A percentile compares a stretch with the other conserved stretches of the same genome.
Evolutionary conservation across 306 rosid species (phyloP).

Genomic region (Quercus alba): DNA sequence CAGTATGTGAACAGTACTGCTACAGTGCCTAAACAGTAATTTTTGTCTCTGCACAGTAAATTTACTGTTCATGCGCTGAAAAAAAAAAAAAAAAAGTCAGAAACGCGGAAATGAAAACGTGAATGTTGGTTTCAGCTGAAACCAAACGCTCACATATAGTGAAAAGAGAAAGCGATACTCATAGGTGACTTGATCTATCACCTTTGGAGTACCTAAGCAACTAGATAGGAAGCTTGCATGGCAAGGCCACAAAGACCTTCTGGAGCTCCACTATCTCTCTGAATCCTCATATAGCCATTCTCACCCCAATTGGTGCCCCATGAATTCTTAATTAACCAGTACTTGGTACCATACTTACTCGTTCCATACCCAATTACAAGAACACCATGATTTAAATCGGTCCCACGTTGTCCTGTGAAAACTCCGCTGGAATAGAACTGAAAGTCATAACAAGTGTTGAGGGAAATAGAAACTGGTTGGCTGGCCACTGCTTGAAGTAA

Average conservation of each 20-base stretch:
- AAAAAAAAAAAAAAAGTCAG: too few species aligned
- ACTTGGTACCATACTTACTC: constrained; percentile 3
- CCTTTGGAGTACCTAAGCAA: too few species aligned
- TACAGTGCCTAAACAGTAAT: too few species aligned
- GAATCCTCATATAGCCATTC: constrained; percentile 22
- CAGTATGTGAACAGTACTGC: too few species aligned
- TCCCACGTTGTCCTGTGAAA: constrained; percentile 1
- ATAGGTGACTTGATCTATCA: too few species aligned
- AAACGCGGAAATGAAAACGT: too few species aligned
- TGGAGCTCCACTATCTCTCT: constrained; percentile 4
- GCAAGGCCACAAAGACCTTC: not conserved
- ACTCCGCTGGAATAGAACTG: not conserved
- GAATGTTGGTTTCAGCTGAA: too few species aligned
- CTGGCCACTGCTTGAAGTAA: constrained; percentile 15
- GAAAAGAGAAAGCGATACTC: too few species aligned
- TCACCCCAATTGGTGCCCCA: constrained; percentile 32
- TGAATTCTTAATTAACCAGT: constrained; percentile 28
- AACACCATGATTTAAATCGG: constrained; percentile 4
- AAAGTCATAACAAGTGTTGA: not conserved
- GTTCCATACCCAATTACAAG: constrained; percentile 22
- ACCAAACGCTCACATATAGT: too few species aligned
- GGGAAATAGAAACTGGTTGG: constrained; percentile 13
- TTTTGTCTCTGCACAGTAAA: too few species aligned
- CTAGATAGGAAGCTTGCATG: too few species aligned
- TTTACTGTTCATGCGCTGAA: too few species aligned